A percentile compares a stretch with the other conserved stretches of the same genome.
phyloP scores from a whole-genome alignment of 805 yeast genomes.

The Priceomyces medius region DNA sequence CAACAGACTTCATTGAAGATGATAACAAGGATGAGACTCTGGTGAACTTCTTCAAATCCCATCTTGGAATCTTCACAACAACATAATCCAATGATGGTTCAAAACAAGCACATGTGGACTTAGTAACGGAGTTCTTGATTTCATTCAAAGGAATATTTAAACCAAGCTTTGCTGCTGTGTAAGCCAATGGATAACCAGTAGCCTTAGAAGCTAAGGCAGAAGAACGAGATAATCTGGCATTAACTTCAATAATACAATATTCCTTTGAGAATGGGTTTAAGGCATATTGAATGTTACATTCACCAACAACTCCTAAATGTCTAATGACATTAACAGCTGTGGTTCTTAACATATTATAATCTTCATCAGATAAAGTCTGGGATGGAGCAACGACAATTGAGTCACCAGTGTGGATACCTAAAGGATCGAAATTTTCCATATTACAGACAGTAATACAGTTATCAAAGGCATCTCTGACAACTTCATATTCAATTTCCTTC shows the following conservation, averaged over 20 bases:
- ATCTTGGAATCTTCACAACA: slow-evolving; percentile 96
- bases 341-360: slow-evolving; percentile 95
- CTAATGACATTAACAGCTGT: slow-evolving; percentile 97
- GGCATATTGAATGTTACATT: slow-evolving; percentile 97
- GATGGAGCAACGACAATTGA: slow-evolving; percentile 99
- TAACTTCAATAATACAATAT: slow-evolving; percentile 96
- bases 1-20: slow-evolving; percentile 97
- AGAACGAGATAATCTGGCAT: slow-evolving; percentile 95
- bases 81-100: slow-evolving; percentile 97
- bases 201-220: slow-evolving; percentile 99
- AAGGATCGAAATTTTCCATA: slow-evolving; percentile 98
- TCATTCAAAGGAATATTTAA: slow-evolving; percentile 88
- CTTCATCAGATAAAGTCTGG: slow-evolving; percentile 94
- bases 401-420: slow-evolving; percentile 98
- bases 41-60: slow-evolving; percentile 96
- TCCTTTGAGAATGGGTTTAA: slow-evolving; percentile 90
- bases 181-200: slow-evolving; percentile 97
- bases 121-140: slow-evolving; percentile 89
- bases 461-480: slow-evolving; percentile 94
- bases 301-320: slow-evolving; percentile 98
- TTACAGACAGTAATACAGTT: slow-evolving; percentile 99
- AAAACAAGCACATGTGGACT: slow-evolving; percentile 91
- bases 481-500: slow-evolving; percentile 99
- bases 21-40: slow-evolving; percentile 85
- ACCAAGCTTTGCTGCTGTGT: slow-evolving; percentile 96